Evolutionary conservation across 2,329 filamentous ascomycete species (phyloP), one percentile per base, ranked within the genome.

Genomic region (Fusarium sp.): DNA sequence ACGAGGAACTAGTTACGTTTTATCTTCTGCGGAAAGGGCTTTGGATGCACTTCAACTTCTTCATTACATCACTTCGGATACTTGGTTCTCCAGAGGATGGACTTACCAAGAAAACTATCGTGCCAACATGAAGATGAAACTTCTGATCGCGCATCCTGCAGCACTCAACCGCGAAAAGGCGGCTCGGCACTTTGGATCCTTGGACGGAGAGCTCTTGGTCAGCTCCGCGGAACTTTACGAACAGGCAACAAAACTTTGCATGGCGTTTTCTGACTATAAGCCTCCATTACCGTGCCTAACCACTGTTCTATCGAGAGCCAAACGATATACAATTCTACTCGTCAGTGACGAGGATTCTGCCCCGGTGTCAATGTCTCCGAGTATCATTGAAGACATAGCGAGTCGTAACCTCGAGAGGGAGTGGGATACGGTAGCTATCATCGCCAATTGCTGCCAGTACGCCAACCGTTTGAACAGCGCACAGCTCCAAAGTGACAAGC

Each of bases 371-470:
- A 62, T 56, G 59, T 45, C 59, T 22, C 59, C 59, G 3, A 56
- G 24, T 9, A 62, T 62, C 3, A 56, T 62, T 1, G 10, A 39
- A 5, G 60, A 57, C 5, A 47, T 63, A 35, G 5, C 26, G 4
- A 33, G 31, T 6, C 49, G 49, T 0, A 1, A 26, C 0, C 26
- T 57, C 0, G 24, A 47, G 5, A 33, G 33, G 4, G 26, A 39
- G 1, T 63, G 60, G 60, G 41, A 63, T 7, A 35, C 15, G 14
- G 10, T 63, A 11, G 41, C 41, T 7, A 63, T 57, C 9, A 47
- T 63, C 26, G 60, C 51, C 7, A 63, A 63, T 3, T 63, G 59
- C 20, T 63, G 49, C 7, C 59, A 63, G 26, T 56, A 63, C 4
- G 0, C 35, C 0, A 22, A 56, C 0, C 49, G 59, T 1, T 6